A percentile compares a stretch with the other conserved stretches of the same genome.
Conservation (phyloP, 768 basidiomycete species). For the Tylopilus felleus region DNA sequence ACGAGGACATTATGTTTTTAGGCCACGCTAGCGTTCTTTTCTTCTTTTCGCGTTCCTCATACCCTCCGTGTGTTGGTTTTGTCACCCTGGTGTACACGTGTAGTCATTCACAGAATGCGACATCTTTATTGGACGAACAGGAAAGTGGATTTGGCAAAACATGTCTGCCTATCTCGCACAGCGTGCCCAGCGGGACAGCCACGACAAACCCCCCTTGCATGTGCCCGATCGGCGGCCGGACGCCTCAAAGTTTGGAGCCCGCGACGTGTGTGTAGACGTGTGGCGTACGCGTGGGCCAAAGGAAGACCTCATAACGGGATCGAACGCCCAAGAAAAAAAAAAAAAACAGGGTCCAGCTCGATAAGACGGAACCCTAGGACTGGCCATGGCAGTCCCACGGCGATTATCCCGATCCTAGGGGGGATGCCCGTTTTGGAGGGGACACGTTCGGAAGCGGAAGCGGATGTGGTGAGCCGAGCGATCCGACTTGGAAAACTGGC, state of each 20-base stretch:
- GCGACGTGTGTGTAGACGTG: not conserved
- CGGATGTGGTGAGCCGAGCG: not conserved
- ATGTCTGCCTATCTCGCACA: not conserved
- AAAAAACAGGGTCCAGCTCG: not conserved
- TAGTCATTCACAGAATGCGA: not conserved
- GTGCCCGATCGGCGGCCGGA: too few species aligned
- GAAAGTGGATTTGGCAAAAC: not conserved
- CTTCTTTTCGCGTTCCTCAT: not conserved
- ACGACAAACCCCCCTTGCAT: not conserved
- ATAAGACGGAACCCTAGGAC: not conserved
- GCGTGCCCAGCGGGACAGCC: not conserved
- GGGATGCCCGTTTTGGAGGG: too few species aligned
- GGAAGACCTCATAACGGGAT: not conserved
- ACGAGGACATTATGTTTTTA: slow-evolving; percentile 4
- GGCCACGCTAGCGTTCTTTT: not conserved
- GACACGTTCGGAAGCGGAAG: not conserved
- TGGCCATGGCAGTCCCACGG: not conserved
- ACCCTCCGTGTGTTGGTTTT: not conserved
- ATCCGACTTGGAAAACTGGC: not conserved
- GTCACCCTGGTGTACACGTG: not conserved
- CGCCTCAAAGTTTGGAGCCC: not conserved
- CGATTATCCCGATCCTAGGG: not conserved
- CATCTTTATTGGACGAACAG: too few species aligned
- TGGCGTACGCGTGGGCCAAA: not conserved
- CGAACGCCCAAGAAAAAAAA: not conserved